phyloP scores from a whole-genome alignment of 805 yeast species.

The Candida germanica region DNA sequence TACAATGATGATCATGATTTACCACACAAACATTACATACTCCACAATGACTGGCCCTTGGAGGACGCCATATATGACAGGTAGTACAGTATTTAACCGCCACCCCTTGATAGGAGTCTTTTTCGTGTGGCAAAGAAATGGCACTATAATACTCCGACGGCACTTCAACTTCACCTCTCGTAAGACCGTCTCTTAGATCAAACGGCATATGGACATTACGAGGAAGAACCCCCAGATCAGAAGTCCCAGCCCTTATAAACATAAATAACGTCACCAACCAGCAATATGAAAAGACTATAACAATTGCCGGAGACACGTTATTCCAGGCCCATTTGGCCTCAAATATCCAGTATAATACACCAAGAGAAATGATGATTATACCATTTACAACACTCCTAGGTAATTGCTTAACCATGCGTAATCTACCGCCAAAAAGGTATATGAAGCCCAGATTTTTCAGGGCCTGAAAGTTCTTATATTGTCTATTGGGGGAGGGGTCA shows the following conservation, averaged over 20 bases:
- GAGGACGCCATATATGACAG: constrained; percentile 66
- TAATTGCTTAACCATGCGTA: constrained; percentile 40
- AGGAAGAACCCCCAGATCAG: constrained; percentile 74
- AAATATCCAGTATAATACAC: constrained; percentile 49
- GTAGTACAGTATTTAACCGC: constrained; percentile 54
- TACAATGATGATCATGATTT: constrained; percentile 71
- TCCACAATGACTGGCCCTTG: constrained; percentile 66
- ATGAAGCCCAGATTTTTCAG: constrained; percentile 36
- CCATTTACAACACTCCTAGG: constrained; percentile 41
- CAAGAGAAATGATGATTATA: constrained; percentile 37
- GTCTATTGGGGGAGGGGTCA: constrained; percentile 2
- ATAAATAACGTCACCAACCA: constrained; percentile 51
- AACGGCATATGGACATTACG: constrained; percentile 56
- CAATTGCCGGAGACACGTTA: constrained; percentile 51
- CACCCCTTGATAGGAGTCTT: constrained; percentile 30
- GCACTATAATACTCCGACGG: constrained; percentile 60
- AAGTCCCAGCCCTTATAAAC: constrained; percentile 51
- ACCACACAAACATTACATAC: constrained; percentile 64
- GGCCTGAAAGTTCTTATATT: constrained; percentile 37
- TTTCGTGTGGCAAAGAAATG: constrained; percentile 46
- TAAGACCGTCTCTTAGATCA: constrained; percentile 37
- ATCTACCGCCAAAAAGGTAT: constrained; percentile 65
- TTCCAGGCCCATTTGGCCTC: constrained; percentile 56
- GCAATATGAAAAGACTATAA: constrained; percentile 54
- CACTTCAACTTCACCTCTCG: constrained; percentile 5